Conservation (phyloP, 768 basidiomycete genomes). For the Psilocybe sp. region DNA sequence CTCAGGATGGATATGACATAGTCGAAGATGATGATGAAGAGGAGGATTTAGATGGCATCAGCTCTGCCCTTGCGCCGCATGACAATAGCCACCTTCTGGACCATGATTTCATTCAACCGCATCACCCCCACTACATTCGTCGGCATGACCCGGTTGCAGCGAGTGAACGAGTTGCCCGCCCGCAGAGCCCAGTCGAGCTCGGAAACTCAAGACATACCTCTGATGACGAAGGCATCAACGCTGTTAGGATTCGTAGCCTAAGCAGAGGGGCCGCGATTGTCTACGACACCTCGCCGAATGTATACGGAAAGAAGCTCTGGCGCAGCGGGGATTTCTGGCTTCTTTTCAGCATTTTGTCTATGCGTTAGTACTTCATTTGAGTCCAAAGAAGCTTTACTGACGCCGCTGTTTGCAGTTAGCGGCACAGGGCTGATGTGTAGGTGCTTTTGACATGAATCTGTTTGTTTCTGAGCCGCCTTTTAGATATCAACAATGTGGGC, state of each 20-base stretch:
- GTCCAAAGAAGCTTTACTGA: not conserved
- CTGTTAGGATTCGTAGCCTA: conserved; percentile 14
- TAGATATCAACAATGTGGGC: conserved; percentile 88
- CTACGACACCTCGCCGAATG: conserved; percentile 38
- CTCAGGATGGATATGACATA: conserved; percentile 23
- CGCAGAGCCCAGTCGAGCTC: conserved; percentile 10
- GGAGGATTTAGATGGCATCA: conserved; percentile 12
- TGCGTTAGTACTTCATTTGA: conserved; percentile 44
- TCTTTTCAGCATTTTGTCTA: conserved; percentile 51
- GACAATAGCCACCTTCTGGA: conserved; percentile 18
- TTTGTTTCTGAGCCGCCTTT: conserved; percentile 23
- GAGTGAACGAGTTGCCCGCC: conserved; percentile 1
- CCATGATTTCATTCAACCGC: conserved; percentile 18
- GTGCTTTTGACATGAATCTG: conserved; percentile 22
- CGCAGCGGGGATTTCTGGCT: conserved; percentile 61
- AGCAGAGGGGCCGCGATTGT: conserved; percentile 20
- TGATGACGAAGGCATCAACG: not conserved
- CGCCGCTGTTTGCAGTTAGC: conserved; percentile 42
- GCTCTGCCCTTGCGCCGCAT: conserved; percentile 9
- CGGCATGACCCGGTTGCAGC: not conserved
- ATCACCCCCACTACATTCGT: conserved; percentile 14
- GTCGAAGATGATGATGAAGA: conserved; percentile 18
- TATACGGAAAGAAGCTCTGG: conserved; percentile 53
- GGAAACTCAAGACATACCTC: conserved; percentile 3
- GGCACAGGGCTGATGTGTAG: conserved; percentile 83